phyloP scores from a whole-genome alignment of 2,329 filamentous ascomycete genomes.

The Trichophyton benhamiae region DNA sequence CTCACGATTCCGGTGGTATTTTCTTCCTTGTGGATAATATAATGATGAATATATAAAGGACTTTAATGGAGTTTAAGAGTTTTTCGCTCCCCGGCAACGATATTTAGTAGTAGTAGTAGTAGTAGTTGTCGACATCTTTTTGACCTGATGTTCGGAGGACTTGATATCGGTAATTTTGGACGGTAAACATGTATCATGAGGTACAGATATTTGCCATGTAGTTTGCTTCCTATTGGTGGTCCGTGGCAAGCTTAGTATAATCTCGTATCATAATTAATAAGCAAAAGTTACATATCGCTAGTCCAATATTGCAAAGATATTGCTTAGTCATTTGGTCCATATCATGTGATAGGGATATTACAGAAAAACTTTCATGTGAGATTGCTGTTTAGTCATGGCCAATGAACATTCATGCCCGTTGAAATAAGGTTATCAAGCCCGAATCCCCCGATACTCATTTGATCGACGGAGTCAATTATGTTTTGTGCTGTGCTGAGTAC shows the following conservation, averaged over 20 bases:
- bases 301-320: neutral
- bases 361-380: no score
- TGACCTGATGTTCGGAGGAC: no score
- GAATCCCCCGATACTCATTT: no score
- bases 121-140: no score
- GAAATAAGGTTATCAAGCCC: no score
- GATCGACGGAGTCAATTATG: no score
- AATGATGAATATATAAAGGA: neutral
- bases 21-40: neutral
- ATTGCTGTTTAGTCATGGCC: neutral
- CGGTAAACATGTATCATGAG: neutral
- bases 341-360: neutral
- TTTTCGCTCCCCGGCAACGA: neutral
- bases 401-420: neutral
- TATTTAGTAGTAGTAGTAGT: no score
- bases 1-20: neutral
- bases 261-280: neutral
- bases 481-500: no score
- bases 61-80: neutral
- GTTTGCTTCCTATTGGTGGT: neutral
- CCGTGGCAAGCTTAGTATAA: neutral
- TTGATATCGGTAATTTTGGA: neutral
- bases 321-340: neutral
- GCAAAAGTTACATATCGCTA: neutral
- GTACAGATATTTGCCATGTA: neutral